phyloP scores from a whole-genome alignment of 2,329 filamentous ascomycete genomes.

The Leptographium lundbergii region DNA sequence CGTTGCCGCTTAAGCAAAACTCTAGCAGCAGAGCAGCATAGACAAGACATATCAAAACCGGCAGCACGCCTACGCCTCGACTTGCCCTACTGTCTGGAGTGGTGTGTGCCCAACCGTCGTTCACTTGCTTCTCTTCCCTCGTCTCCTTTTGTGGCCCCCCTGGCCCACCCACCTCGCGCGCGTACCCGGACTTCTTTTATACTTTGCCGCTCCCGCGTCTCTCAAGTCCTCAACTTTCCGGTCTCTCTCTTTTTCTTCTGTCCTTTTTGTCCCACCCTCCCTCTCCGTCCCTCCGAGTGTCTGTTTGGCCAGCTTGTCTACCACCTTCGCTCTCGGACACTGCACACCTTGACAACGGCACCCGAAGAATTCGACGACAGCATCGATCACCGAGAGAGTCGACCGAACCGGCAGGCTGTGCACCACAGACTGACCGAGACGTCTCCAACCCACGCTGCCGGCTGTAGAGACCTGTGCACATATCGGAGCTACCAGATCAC shows the following conservation, averaged over 20 bases:
- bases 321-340: neutral
- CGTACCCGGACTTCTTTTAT: conserved; percentile 3
- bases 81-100: neutral
- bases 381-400: neutral
- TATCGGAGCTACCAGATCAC: neutral
- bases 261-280: neutral
- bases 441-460: neutral
- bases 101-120: neutral
- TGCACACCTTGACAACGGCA: neutral
- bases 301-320: neutral
- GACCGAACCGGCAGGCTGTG: too few species aligned
- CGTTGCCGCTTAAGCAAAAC: neutral
- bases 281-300: neutral
- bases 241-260: conserved; percentile 8
- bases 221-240: conserved; percentile 16
- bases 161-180: neutral
- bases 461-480: neutral
- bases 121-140: neutral
- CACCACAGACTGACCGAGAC: neutral
- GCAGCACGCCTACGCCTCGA: neutral
- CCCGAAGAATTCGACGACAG: neutral
- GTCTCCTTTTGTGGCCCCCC: neutral
- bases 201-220: conserved; percentile 21
- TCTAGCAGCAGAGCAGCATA: neutral
- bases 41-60: neutral